phyloP scores from a whole-genome alignment of 169 alveolate genomes.

The Toxoplasma gondii region DNA sequence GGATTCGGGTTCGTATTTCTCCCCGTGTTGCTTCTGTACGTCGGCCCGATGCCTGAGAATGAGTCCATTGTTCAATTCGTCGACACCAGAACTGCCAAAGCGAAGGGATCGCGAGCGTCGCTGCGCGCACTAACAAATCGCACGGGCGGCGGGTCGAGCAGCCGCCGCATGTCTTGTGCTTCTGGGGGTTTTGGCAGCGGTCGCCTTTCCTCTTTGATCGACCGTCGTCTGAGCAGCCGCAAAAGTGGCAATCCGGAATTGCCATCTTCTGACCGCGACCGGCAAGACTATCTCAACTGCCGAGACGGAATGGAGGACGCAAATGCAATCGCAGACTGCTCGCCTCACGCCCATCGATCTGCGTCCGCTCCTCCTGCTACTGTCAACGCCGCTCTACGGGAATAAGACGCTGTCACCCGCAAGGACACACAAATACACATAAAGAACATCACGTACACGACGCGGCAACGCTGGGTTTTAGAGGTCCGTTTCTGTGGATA shows the following conservation, averaged over 20 bases:
- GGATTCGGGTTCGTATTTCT: slow-evolving; percentile 47
- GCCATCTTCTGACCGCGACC: too few species aligned
- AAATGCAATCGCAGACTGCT: neutral
- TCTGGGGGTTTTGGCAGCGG: neutral
- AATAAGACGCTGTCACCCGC: too few species aligned
- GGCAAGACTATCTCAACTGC: too few species aligned
- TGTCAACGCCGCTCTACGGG: neutral
- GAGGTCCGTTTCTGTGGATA: too few species aligned
- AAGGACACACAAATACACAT: too few species aligned
- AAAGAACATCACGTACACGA: too few species aligned
- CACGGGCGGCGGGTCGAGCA: neutral
- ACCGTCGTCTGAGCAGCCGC: neutral
- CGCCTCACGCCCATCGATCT: neutral
- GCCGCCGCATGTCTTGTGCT: neutral
- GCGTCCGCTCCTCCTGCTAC: neutral
- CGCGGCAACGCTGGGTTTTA: too few species aligned
- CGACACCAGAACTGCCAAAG: neutral
- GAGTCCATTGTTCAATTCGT: slow-evolving; percentile 12
- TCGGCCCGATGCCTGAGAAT: slow-evolving; percentile 51
- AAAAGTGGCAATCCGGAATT: neutral
- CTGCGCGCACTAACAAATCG: neutral
- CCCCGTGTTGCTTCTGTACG: slow-evolving; percentile 38
- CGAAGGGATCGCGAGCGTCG: neutral
- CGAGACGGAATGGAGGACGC: too few species aligned
- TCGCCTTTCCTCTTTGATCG: neutral